Conservation (phyloP, 2,329 filamentous ascomycete genomes). For the Epichloe festucae region DNA sequence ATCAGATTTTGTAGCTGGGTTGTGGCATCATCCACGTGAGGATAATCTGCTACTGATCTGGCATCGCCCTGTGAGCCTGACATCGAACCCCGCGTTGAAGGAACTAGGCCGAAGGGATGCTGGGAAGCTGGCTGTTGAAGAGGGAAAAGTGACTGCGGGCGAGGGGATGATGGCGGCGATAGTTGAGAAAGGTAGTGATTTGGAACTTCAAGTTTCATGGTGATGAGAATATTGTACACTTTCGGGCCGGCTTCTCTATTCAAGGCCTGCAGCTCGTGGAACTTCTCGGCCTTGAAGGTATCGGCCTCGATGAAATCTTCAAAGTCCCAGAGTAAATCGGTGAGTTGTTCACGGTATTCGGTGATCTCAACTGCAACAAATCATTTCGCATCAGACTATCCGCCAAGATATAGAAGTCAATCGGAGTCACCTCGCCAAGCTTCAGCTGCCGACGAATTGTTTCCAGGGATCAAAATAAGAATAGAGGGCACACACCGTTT, state of each 20-base stretch:
- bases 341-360: slow-evolving; percentile 32
- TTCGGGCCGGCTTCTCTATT: slow-evolving; percentile 35
- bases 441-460: neutral
- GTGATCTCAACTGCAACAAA: slow-evolving; percentile 33
- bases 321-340: slow-evolving; percentile 41
- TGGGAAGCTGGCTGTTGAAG: slow-evolving; percentile 1
- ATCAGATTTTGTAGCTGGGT: slow-evolving; percentile 16
- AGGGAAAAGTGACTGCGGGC: slow-evolving; percentile 5
- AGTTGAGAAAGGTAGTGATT: slow-evolving; percentile 12
- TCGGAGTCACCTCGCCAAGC: neutral
- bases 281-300: slow-evolving; percentile 38
- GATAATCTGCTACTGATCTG: slow-evolving; percentile 1
- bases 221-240: slow-evolving; percentile 37
- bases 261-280: slow-evolving; percentile 32
- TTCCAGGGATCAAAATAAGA: neutral
- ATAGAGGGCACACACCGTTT: slow-evolving; percentile 29
- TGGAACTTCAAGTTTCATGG: slow-evolving; percentile 36
- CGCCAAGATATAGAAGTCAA: no score
- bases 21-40: slow-evolving; percentile 16
- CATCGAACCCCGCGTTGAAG: slow-evolving; percentile 1
- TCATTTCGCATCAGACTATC: neutral
- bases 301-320: slow-evolving; percentile 39
- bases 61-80: slow-evolving; percentile 3
- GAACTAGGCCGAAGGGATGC: neutral
- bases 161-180: slow-evolving; percentile 16